Evolutionary conservation across 2,329 filamentous ascomycete species (phyloP).

Genomic region (Colletotrichum tofieldiae): DNA sequence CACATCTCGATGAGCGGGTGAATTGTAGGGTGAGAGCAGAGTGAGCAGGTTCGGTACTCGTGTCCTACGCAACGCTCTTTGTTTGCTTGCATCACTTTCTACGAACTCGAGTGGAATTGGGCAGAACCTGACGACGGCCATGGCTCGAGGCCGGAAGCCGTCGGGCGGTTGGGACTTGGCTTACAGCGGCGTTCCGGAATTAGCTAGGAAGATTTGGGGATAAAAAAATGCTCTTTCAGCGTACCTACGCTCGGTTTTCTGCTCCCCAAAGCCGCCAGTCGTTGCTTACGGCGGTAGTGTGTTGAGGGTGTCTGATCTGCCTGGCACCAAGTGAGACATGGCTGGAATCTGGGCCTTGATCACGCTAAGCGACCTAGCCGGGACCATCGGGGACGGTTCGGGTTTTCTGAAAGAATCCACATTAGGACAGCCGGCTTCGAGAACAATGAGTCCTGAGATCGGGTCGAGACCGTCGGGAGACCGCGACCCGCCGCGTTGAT

Average conservation of each 20-base stretch:
- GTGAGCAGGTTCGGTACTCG: neutral
- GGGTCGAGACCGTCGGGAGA: slow-evolving; percentile 33
- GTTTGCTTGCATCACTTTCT: slow-evolving; percentile 18
- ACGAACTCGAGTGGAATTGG: neutral
- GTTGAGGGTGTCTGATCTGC: neutral
- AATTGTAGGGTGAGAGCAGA: neutral
- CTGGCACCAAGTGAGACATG: slow-evolving; percentile 31
- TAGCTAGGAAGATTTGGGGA: slow-evolving; percentile 12
- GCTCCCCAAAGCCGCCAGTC: neutral
- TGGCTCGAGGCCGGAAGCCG: slow-evolving; percentile 13
- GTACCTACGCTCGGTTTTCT: neutral
- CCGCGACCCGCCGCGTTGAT: slow-evolving; percentile 21
- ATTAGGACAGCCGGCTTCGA: slow-evolving; percentile 14
- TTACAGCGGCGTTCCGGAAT: slow-evolving; percentile 21
- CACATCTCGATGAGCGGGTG: slow-evolving; percentile 53
- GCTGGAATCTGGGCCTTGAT: slow-evolving; percentile 8
- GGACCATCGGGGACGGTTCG: slow-evolving; percentile 18
- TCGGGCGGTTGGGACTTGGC: slow-evolving; percentile 14
- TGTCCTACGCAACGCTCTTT: slow-evolving; percentile 19
- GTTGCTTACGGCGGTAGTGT: slow-evolving; percentile 1
- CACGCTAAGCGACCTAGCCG: slow-evolving; percentile 21
- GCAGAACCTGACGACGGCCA: slow-evolving; percentile 12
- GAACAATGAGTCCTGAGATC: slow-evolving; percentile 30
- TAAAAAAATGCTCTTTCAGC: slow-evolving; percentile 13
- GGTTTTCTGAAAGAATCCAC: slow-evolving; percentile 24